Evolutionary conservation across 163 green algal genomes (phyloP).

Genomic region (Chlamydomonas reinhardtii): DNA sequence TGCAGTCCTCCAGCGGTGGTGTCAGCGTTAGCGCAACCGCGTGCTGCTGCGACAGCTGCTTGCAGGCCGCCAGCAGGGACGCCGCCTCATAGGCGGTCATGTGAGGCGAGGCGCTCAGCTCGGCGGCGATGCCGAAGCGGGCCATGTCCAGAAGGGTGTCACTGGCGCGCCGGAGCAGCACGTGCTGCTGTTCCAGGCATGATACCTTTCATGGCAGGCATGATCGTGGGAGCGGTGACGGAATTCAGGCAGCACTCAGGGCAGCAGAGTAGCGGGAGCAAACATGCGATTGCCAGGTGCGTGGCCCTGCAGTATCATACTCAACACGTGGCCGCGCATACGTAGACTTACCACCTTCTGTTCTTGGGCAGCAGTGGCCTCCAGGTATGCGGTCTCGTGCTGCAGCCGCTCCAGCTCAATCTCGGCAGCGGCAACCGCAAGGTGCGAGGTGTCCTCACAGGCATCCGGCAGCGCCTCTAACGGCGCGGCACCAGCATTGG

Average conservation of each 20-base stretch:
- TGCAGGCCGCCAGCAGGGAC: slow-evolving; percentile 17
- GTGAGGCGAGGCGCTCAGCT: slow-evolving; percentile 1
- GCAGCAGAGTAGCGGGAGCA: not conserved
- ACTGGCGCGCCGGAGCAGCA: not conserved
- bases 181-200: slow-evolving; percentile 8
- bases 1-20: not conserved
- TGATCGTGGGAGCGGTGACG: too few species aligned
- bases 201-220: not conserved
- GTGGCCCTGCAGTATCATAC: too few species aligned
- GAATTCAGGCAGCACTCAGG: not conserved
- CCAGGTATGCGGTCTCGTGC: slow-evolving; percentile 35
- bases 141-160: slow-evolving; percentile 41
- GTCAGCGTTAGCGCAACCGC: not conserved
- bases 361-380: slow-evolving; percentile 24
- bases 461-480: too few species aligned
- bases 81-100: slow-evolving; percentile 7
- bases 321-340: too few species aligned
- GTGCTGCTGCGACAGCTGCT: slow-evolving; percentile 37
- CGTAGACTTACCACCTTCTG: slow-evolving; percentile 19
- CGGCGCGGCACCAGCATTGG: too few species aligned
- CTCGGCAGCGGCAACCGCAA: not conserved
- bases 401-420: slow-evolving; percentile 24
- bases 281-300: not conserved
- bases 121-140: slow-evolving; percentile 22
- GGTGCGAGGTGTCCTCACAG: not conserved